Base-by-base conservation (phyloP, 2,329 filamentous ascomycete genomes). In the Neofusicoccum laricinum region DNA sequence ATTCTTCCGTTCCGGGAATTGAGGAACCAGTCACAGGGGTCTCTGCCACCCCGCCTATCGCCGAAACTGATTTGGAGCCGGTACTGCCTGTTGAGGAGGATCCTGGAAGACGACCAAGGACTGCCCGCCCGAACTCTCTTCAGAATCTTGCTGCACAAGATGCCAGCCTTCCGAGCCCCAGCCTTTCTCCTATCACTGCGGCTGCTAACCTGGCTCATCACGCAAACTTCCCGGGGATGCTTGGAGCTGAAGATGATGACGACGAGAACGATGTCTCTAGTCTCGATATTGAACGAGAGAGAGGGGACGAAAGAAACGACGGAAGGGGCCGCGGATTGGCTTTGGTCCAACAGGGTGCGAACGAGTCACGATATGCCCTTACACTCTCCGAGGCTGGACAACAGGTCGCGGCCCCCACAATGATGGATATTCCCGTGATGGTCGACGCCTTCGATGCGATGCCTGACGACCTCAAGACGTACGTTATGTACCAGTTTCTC, bases 401-500 rank as follows among this genome's bases (percentile, higher is more conserved):
- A 14, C 76, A 78, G 58, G 67, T 77, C 62, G 69, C 74, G 57
- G 72, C 75, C 61, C 73, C 80, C 64, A 75, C 71, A 0, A 67
- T 94, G 19, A 85, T 93, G 78, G 91, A 96, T 70, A 90, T 94
- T n/a, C 91, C 91, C 7, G 86, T 84, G 15, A 91, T 99, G 83
- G 80, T 99, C 15, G 91, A 97, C 70, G 88, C 89, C 2, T 99
- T 98, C 71, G 94, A 98, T 75, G 86, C 90, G 6, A 90, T 99
- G 84, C 93, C 94, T 1, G 87, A 91, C 49, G 90, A 95, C 71
- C 88, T 99, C 85, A 95, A 99, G 78, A 91, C 90, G 0, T 96
- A 96, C 73, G 89, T 99, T 79, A 96, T 99, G 88, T 98, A 96
- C 74, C 94, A 99, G 74, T 87, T 99, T 63, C 84, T 99, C 30